Base-by-base conservation (phyloP, 805 yeast species). In the Ascoidea asiatica region DNA sequence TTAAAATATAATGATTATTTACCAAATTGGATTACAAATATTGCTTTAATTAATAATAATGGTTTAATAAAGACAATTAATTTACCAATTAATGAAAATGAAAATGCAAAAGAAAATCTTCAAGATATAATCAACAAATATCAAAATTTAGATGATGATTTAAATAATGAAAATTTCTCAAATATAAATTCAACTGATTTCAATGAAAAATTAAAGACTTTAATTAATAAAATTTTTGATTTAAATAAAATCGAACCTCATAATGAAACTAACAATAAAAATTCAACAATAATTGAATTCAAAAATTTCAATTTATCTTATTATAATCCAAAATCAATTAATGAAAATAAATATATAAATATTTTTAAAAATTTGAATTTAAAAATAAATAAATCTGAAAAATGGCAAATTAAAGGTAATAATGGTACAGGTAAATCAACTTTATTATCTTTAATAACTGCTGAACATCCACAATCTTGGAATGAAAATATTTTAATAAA, bases 391-490 rank as follows among this genome's bases (percentile, higher is more conserved):
- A 66, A 65, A 39, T 94, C 95, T 4, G 83, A 86, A 36, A 80
- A 75, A 54, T 87, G 97, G 95, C 94, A 92, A 56, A 69, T 90
- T 23, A 66, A 81, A 46, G 98, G 98, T 2, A 75, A 77, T 46
- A 90, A 92, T 52, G 98, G 98, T 1, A 73, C 94, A 0, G 98
- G 98, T 0, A 90, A 90, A 59, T 84, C 96, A 1, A 92, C 98
- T 0, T 62, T 90, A 20, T 61, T 92, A 15, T 77, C 97, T 2
- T 59, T 92, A 40, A 68, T 90, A 22, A 88, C 95, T 0, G 88
- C 95, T 4, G 98, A 90, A 54, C 98, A 90, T 58, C 98, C 98
- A 1, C 96, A 90, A 61, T 80, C 96, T 1, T 90, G 97, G 97
- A 80, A 77, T 52, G 70, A 76, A 4, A 75, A 72, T 19, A 70